Percentiles rank a stretch among this genome's conserved stretches.
phyloP scores from a whole-genome alignment of 345 rosid genomes.

The Chamaenerion angustifolium region DNA sequence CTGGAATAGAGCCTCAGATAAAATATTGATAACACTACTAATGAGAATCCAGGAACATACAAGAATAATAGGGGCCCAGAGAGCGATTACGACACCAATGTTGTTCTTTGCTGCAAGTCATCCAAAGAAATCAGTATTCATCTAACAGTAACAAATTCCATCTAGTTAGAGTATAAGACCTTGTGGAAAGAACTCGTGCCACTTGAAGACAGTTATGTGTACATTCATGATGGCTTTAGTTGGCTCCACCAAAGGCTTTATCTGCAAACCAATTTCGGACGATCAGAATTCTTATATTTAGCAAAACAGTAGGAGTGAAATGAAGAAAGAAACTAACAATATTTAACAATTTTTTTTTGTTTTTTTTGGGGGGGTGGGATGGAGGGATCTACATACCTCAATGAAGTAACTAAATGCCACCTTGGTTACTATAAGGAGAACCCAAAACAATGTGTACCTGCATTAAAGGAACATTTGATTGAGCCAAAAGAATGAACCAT shows the following conservation, averaged over 20 bases:
- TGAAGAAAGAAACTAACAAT: too few species aligned
- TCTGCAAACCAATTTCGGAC: constrained; percentile 38
- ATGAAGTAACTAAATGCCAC: constrained; percentile 91
- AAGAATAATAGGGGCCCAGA: constrained; percentile 97
- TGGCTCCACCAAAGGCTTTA: constrained; percentile 91
- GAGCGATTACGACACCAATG: constrained; percentile 84
- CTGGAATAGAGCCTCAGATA: neutral
- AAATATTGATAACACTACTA: neutral
- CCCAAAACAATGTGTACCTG: constrained; percentile 97
- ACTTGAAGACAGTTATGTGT: constrained; percentile 44
- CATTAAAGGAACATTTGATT: constrained; percentile 4
- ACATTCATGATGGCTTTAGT: constrained; percentile 70
- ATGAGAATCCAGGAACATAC: constrained; percentile 38
- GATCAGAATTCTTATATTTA: neutral
- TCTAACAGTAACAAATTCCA: neutral
- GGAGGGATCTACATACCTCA: constrained; percentile 77
- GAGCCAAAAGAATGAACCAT: too few species aligned
- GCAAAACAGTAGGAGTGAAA: too few species aligned
- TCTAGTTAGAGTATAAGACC: constrained; percentile 21
- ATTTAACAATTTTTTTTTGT: too few species aligned
- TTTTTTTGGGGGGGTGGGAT: too few species aligned
- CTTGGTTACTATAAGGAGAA: constrained; percentile 66
- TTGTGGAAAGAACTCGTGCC: constrained; percentile 99
- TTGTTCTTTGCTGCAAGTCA: constrained; percentile 83
- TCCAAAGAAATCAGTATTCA: constrained; percentile 6